Base-by-base conservation (phyloP, 306 rosid genomes). In the Spatholobus suberectus region DNA sequence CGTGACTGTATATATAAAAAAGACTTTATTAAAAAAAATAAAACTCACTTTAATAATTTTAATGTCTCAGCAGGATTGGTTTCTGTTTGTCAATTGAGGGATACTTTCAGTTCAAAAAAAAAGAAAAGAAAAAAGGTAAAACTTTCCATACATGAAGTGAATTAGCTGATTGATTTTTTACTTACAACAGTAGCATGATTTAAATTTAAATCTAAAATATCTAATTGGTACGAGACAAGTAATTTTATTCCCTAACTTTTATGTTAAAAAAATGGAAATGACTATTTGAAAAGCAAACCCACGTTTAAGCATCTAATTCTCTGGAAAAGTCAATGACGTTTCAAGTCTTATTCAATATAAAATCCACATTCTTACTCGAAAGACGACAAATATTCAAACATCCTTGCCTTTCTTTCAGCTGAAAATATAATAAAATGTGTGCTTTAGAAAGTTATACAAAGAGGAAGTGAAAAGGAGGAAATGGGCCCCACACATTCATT, bases 261-360 rank as follows among this genome's bases (percentile, higher is more conserved):
- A 27, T 2, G 41, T 27, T 62, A 13, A 29, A 27, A 27, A 27
- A 27, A 29, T 26, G 21, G 2, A 62, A 72, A 21, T 35, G 18
- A 21, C 24, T 23, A 43, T 32, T 24, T 69, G 49, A 70, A 76
- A 85, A 81, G 26, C n/a, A 70, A 77, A 47, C 32, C 49, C 70
- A 81, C 73, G 17, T 15, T 63, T 63, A 69, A 70, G 78, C 72
- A 85, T 81, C 88, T 76, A 77, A 77, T 85, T 85, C 77, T 59
- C 40, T 63, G 76, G 32, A 15, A 70, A 85, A 81, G 62, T 29
- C 59, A 81, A 71, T 32, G 51, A 29, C 21, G 43, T 6, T 78
- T 80, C 54, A 69, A 15, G 66, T 80, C 79, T 69, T 75, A n/a
- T 74, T 68, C 70, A 59, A 59, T 41, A 52, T 13, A 81, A 80